Evolutionary conservation across 2,329 filamentous ascomycete genomes (phyloP), one percentile per base, ranked within the genome.

Genomic region (Aspergillus tubingensis): DNA sequence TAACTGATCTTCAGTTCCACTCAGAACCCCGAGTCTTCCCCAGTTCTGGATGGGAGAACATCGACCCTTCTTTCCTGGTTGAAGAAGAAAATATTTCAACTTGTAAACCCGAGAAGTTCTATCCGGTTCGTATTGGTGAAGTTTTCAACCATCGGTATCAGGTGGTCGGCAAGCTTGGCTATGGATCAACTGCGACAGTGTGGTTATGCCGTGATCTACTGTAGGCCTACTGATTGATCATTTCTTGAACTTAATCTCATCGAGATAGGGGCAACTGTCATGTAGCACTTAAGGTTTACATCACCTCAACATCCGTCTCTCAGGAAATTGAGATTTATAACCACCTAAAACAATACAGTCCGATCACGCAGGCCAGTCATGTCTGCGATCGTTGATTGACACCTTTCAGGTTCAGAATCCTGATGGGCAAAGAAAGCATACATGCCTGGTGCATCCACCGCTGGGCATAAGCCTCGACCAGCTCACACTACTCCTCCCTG

Each of bases 391-490:
- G 3, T 53, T 73, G 39, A 65, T 69, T 27, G 72, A 75, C 15
- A 51, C 61, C 6, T 77, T 77, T 59, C 54, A 70, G 8, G 59
- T 72, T 49, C 48, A 54, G n/a, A 65, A 65, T 27, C 66, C 67
- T 13, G 36, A 64, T 44, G 61, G 65, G 17, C 13, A 61, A 30
- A 47, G 55, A 30, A 10, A 21, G 11, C 68, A 74, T 59, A 60
- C 50, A 53, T 74, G 72, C 60, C 66, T 74, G 3, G 63, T 73
- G 17, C 72, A 73, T 49, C 58, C 62, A 13, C 67, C 71, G 30
- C 65, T 73, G 32, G 67, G 67, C 17, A 68, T 66, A 57, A 73
- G 62, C 39, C 63, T 69, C 44, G 62, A 61, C 38, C 61, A 68
- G 30, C 52, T 71, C 30, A 59, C 43, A 19, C 27, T 57, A 58